Conservation (phyloP, 192 early-diverging fungal genomes). For the Backusella sp. region DNA sequence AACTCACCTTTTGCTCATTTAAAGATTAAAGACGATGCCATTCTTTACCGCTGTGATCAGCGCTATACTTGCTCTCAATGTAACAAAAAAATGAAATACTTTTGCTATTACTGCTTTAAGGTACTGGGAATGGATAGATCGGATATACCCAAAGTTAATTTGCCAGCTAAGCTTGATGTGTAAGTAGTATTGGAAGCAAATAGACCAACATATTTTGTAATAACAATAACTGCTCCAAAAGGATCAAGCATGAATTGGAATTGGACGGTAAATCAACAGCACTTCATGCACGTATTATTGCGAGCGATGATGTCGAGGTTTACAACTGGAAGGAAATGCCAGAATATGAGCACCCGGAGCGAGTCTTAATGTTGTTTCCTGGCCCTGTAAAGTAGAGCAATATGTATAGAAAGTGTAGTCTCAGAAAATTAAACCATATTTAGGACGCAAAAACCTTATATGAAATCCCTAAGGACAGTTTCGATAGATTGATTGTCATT, state of each 20-base stretch:
- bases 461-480: conserved; percentile 62
- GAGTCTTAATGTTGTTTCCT: conserved; percentile 82
- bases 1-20: conserved; percentile 14
- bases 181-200: conserved; percentile 33
- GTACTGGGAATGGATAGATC: conserved; percentile 48
- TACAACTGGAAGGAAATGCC: conserved; percentile 53
- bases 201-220: not conserved
- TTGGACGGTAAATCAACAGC: conserved; percentile 85
- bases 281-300: conserved; percentile 79
- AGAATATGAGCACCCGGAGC: conserved; percentile 59
- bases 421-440: not conserved
- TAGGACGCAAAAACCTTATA: conserved; percentile 67
- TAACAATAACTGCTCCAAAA: conserved; percentile 16
- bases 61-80: conserved; percentile 54
- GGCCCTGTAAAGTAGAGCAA: conserved; percentile 56
- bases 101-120: conserved; percentile 70
- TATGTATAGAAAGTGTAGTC: not conserved
- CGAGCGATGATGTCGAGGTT: conserved; percentile 66
- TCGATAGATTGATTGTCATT: conserved; percentile 82
- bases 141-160: conserved; percentile 56
- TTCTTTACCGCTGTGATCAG: conserved; percentile 1
- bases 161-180: conserved; percentile 75
- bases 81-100: conserved; percentile 64
- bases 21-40: conserved; percentile 14
- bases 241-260: conserved; percentile 80